phyloP scores from a whole-genome alignment of 164 flowering plant species.

The Umbellularia californica region DNA sequence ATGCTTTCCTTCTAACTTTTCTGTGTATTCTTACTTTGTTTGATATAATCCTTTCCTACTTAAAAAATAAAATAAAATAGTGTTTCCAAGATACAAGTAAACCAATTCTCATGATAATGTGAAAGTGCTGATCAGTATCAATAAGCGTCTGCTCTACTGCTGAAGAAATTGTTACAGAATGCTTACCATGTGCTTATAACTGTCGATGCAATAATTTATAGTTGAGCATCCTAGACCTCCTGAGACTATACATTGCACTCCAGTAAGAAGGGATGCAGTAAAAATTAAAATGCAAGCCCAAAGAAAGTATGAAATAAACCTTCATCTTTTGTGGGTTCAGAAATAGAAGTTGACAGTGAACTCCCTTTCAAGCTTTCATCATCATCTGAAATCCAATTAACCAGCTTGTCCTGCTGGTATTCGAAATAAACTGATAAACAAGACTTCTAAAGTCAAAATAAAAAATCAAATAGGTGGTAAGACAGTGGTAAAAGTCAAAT shows the following conservation, averaged over 20 bases:
- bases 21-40: no score
- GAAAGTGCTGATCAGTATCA: background rate
- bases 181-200: slow-evolving; percentile 7
- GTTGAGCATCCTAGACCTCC: slow-evolving; percentile 1
- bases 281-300: background rate
- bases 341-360: slow-evolving; percentile 26
- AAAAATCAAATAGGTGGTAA: background rate
- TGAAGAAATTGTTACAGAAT: background rate
- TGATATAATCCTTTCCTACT: no score
- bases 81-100: no score
- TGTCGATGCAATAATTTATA: background rate
- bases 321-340: slow-evolving; percentile 30
- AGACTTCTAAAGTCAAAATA: background rate
- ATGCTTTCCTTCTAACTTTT: no score
- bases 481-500: slow-evolving; percentile 6
- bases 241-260: background rate
- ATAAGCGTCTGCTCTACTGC: background rate
- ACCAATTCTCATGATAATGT: background rate
- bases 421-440: background rate
- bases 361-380: slow-evolving; percentile 21
- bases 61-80: no score
- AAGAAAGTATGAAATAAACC: slow-evolving; percentile 19
- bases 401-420: slow-evolving; percentile 33
- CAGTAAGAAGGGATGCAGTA: background rate
- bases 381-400: slow-evolving; percentile 30